A percentile compares a stretch with the other conserved stretches of the same genome.
phyloP scores from a whole-genome alignment of 2,329 filamentous ascomycete species.

The Biscogniauxia marginata region DNA sequence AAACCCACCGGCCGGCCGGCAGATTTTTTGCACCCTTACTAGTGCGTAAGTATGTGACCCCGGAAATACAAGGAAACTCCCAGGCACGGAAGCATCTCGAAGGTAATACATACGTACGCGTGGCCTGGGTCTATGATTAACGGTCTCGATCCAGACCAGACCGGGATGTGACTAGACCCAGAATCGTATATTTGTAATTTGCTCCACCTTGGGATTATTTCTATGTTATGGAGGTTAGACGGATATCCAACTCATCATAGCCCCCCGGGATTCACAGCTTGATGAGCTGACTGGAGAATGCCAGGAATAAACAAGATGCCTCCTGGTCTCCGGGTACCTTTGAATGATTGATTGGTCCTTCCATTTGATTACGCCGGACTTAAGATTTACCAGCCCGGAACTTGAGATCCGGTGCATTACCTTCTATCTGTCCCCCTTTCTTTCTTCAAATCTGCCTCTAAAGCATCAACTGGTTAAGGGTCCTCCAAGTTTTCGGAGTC shows the following conservation, averaged over 20 bases:
- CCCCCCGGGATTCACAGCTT: not conserved
- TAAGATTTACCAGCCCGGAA: not conserved
- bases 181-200: too few relatives aligned
- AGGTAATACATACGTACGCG: not conserved
- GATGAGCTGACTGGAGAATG: not conserved
- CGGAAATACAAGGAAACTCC: not conserved
- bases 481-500: not conserved
- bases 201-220: not conserved
- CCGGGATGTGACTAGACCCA: not conserved
- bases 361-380: too few relatives aligned
- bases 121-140: not conserved
- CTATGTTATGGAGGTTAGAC: too few relatives aligned
- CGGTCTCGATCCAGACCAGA: not conserved
- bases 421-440: too few relatives aligned
- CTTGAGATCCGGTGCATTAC: not conserved
- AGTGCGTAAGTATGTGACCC: not conserved
- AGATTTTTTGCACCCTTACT: too few relatives aligned
- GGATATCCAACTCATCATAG: not conserved
- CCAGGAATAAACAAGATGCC: too few relatives aligned
- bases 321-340: too few relatives aligned
- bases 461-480: not conserved
- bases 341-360: too few relatives aligned
- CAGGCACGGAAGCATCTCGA: not conserved
- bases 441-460: not conserved
- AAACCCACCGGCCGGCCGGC: not conserved